Base-by-base conservation (phyloP, 768 basidiomycete species). In the Kockovaella imperatae region DNA sequence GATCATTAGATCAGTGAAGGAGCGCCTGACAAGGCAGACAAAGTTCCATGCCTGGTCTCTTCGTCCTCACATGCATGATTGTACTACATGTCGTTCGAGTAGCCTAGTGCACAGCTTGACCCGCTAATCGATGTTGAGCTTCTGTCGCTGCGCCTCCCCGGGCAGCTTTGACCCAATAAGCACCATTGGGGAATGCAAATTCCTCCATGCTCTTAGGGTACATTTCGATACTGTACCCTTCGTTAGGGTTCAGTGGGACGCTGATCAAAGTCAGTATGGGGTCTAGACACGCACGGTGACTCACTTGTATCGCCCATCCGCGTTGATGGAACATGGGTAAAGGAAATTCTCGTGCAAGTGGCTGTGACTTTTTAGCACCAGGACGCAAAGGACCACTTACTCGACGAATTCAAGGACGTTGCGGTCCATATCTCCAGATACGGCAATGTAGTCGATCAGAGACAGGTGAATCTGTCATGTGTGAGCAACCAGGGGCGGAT, bases 261-360 rank as follows among this genome's bases (percentile, higher is more conserved):
- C 88, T 89, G 24, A 86, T 87, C 8, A 75, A 76, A 1, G 73
- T 52, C 70, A 87, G 88, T 72, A 90, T 85, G 17, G 83, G 82
- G 60, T 83, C 86, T 1, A 85, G 86, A 43, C 79, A 93, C 64
- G 89, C n/a, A n/a, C n/a, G n/a, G n/a, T n/a, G n/a, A n/a, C n/a
- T n/a, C n/a, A n/a, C n/a, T 89, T 90, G 72, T 95, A 96, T 32
- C 87, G 77, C 32, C 90, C 91, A 14, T 77, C 77, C 1, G 72
- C 53, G 72, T 91, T 95, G 74, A 96, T 87, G 15, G 86, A 84
- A 60, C 86, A 87, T 2, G 88, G 89, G 52, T 81, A 81, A 35
- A 83, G 74, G 73, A 95, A 97, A 67, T 95, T 86, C 62, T 96
- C 88, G 72, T 97, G 91, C 31, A 96, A 76, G 69, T 95, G 91